phyloP scores from a whole-genome alignment of 2,329 filamentous ascomycete genomes.

The Byssoonygena ceratinophila region DNA sequence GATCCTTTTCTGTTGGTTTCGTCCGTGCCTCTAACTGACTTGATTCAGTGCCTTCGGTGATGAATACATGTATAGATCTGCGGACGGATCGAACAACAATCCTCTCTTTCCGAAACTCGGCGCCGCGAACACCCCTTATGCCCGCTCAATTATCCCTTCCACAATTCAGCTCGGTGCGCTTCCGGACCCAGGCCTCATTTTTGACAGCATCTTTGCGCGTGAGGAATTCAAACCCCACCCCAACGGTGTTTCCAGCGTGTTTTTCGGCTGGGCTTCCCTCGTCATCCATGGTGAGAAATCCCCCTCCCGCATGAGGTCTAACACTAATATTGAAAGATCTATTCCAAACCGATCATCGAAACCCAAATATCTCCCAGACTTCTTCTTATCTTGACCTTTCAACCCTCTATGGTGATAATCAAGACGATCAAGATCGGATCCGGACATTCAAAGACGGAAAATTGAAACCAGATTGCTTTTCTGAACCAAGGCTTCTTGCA shows the following conservation, averaged over 20 bases:
- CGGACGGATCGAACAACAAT: conserved; percentile 24
- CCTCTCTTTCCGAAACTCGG: conserved; percentile 21
- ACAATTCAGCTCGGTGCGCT: conserved; percentile 18
- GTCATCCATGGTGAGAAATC: conserved; percentile 39
- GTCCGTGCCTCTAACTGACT: conserved; percentile 20
- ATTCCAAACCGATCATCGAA: conserved; percentile 32
- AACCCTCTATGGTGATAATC: conserved; percentile 36
- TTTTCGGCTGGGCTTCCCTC: conserved; percentile 43
- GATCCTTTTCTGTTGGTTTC: conserved; percentile 17
- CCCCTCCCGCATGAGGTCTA: background rate
- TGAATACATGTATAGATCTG: conserved; percentile 25
- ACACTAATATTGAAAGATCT: conserved; percentile 27
- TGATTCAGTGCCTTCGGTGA: conserved; percentile 25
- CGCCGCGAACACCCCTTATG: conserved; percentile 23
- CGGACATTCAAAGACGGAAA: conserved; percentile 31
- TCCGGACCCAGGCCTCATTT: conserved; percentile 23
- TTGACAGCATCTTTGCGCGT: conserved; percentile 41
- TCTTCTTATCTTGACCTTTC: conserved; percentile 42
- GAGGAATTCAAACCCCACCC: conserved; percentile 29
- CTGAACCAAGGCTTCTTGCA: conserved; percentile 26
- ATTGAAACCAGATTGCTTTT: conserved; percentile 33
- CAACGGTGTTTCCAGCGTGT: conserved; percentile 38
- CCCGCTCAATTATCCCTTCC: conserved; percentile 19
- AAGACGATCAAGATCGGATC: conserved; percentile 27
- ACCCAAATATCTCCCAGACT: conserved; percentile 29